Base-by-base conservation (phyloP, 2,329 filamentous ascomycete species). In the Chrysoporthe puriensis region DNA sequence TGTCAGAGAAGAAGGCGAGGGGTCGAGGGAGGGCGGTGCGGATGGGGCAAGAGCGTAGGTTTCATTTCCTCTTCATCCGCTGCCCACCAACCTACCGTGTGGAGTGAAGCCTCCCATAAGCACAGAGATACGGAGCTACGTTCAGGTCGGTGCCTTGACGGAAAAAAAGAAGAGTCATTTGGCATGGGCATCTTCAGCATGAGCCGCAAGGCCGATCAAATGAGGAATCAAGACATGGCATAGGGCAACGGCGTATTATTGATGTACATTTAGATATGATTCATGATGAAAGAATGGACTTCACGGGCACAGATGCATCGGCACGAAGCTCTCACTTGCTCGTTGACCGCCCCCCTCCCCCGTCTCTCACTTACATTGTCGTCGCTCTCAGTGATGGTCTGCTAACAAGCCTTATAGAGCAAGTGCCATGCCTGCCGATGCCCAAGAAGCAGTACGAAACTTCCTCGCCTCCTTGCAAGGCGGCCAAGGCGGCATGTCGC, bases 21-120 rank as follows among this genome's bases (percentile, higher is more conserved):
- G 88, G 73, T 89, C 95, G 72, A 87, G 96, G 82, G 94, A 97
- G 80, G 96, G 95, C 69, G 96, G 96, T 77, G 93, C 93, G 74
- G 96, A 98, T 81, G 96, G 96, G 76, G 96, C 93, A 82, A 90
- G 96, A 97, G 96, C 95, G 96, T 99, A 98, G 95, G 96, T 99
- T 78, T 80, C 78, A 81, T 79, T 70, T 74, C 71, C 72, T 72
- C 73, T 72, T 72, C 40, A 18, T n/a, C 57, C 40, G 46, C 54
- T 59, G 48, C 54, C 40, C 16, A 64, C n/a, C 21, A 32, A 18
- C 40, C n/a, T 13, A n/a, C 13, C 14, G n/a, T 26, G 18, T 48
- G 36, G 26, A 62, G 34, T 9, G 14, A 42, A 34, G 52, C 11
- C n/a, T 36, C 13, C 21, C 26, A 59, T 21, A 43, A 26, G n/a